Evolutionary conservation across 306 rosid genomes (phyloP).

Genomic region (Arachis stenosperma): DNA sequence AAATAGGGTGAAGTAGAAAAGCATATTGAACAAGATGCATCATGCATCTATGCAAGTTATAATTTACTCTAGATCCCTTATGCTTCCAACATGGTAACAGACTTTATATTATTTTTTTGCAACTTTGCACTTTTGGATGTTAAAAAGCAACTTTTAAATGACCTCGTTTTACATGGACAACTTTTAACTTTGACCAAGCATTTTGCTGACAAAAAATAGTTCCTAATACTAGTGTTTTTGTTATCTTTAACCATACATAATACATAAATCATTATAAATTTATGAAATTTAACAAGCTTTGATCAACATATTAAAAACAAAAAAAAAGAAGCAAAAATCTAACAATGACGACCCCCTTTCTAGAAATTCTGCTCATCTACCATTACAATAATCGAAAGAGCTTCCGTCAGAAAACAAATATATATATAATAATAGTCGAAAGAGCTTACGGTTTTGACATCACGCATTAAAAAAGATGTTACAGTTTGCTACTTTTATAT

Average conservation of each 20-base stretch:
- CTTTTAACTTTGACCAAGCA: neutral
- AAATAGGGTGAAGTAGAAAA: constrained; percentile 40
- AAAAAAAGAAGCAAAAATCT: neutral
- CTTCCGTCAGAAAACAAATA: too few relatives aligned
- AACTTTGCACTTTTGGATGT: constrained; percentile 27
- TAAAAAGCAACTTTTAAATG: constrained; percentile 21
- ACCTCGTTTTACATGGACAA: constrained; percentile 13
- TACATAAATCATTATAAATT: neutral
- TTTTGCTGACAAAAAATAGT: neutral
- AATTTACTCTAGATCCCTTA: constrained; percentile 29
- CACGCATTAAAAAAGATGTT: neutral
- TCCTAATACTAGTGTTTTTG: neutral
- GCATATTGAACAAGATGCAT: constrained; percentile 31
- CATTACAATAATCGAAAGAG: neutral
- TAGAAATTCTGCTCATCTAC: neutral
- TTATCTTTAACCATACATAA: neutral
- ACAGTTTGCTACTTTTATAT: neutral
- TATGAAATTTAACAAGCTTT: neutral
- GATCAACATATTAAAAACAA: neutral
- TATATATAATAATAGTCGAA: too few relatives aligned
- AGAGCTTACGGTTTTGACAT: neutral
- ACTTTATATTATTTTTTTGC: neutral
- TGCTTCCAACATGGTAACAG: constrained; percentile 52
- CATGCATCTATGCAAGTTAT: constrained; percentile 37
- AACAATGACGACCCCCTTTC: neutral